A percentile compares a stretch with the other conserved stretches of the same genome.
phyloP scores from a whole-genome alignment of 139 green algal species.

The Asterochloris sp. region DNA sequence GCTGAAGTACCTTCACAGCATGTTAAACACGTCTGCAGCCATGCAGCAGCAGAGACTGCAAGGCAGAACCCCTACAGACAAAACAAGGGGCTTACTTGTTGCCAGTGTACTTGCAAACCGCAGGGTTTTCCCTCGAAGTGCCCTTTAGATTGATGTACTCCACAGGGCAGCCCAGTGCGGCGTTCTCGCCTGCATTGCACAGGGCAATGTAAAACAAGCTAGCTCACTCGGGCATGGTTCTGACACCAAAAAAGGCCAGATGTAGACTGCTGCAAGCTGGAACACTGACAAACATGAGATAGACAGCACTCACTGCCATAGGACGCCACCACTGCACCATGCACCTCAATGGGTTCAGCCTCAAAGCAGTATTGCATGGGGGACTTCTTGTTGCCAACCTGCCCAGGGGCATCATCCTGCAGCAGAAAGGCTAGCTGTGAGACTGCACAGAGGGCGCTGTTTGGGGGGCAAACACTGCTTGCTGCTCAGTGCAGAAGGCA shows the following conservation, averaged over 20 bases:
- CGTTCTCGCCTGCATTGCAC: slow-evolving; percentile 61
- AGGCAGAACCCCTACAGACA: background rate
- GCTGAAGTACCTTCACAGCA: slow-evolving; percentile 29
- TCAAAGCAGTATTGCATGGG: slow-evolving; percentile 78
- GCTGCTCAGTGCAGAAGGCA: background rate
- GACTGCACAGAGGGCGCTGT: background rate
- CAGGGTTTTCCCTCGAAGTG: slow-evolving; percentile 75
- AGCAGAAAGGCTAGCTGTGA: background rate
- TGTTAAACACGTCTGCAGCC: background rate
- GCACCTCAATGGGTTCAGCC: slow-evolving; percentile 76
- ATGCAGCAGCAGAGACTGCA: background rate
- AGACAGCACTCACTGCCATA: slow-evolving; percentile 50
- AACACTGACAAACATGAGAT: background rate
- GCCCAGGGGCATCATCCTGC: slow-evolving; percentile 2
- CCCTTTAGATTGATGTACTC: slow-evolving; percentile 91
- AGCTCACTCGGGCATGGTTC: background rate
- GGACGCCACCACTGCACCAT: slow-evolving; percentile 69
- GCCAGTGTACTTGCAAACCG: slow-evolving; percentile 94
- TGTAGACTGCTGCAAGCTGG: background rate
- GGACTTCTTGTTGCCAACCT: slow-evolving; percentile 55
- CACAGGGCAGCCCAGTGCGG: slow-evolving; percentile 75
- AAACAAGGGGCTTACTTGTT: slow-evolving; percentile 43
- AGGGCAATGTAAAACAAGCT: background rate
- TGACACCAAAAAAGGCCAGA: background rate
- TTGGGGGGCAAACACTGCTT: background rate